Evolutionary conservation across 1,284 basidiomycete genomes (phyloP).

Genomic region (Rhodotorula sp.): DNA sequence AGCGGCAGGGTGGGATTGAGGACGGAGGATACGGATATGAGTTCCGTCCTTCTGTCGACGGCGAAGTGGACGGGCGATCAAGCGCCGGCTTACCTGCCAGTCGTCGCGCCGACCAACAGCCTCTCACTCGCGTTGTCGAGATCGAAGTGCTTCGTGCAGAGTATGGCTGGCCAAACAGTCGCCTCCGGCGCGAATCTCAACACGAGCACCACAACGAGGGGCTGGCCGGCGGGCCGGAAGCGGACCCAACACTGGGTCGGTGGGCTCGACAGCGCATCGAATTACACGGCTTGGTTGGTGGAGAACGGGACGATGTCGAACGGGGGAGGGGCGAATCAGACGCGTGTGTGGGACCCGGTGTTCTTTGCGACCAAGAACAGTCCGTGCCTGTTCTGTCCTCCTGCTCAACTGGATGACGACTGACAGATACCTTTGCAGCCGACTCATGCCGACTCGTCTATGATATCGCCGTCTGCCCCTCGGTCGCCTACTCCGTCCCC

Average conservation of each 20-base stretch:
- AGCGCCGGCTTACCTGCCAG: slow-evolving; percentile 33
- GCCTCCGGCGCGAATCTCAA: not conserved
- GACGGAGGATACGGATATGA: slow-evolving; percentile 47
- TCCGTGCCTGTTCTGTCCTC: slow-evolving; percentile 14
- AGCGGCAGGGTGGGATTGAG: slow-evolving; percentile 25
- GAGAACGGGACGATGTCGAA: slow-evolving; percentile 26
- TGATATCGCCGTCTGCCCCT: slow-evolving; percentile 49
- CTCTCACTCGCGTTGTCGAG: slow-evolving; percentile 42
- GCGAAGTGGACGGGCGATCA: slow-evolving; percentile 34
- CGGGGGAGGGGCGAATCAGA: slow-evolving; percentile 9
- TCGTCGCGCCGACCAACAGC: slow-evolving; percentile 45
- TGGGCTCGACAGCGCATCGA: slow-evolving; percentile 44
- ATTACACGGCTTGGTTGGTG: slow-evolving; percentile 50
- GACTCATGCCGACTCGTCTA: slow-evolving; percentile 49
- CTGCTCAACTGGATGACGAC: slow-evolving; percentile 3
- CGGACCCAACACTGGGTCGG: slow-evolving; percentile 42
- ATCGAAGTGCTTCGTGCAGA: slow-evolving; percentile 47
- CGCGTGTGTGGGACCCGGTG: slow-evolving; percentile 31
- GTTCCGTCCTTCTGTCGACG: slow-evolving; percentile 45
- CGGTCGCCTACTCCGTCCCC: slow-evolving; percentile 52
- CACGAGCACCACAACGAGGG: slow-evolving; percentile 27
- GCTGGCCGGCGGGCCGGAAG: slow-evolving; percentile 33
- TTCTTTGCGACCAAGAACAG: slow-evolving; percentile 47
- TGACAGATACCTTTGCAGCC: slow-evolving; percentile 30
- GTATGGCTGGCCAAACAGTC: slow-evolving; percentile 26